Conservation (phyloP, 164 flowering plant species). For the Vitis rupestris region DNA sequence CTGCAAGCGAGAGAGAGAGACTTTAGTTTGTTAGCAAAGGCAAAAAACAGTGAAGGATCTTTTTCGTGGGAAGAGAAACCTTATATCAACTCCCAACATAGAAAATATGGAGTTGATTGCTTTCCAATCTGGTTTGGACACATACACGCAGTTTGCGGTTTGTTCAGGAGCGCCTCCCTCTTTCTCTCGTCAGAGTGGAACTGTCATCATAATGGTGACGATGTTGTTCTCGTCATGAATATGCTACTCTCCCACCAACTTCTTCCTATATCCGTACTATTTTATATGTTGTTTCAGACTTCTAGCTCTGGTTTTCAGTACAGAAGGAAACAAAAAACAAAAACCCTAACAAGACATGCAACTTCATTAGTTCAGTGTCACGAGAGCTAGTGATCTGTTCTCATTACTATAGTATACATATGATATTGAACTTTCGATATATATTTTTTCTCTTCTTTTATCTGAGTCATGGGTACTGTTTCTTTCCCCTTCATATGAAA, state of each 20-base stretch:
- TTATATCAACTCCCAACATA: constrained; percentile 32
- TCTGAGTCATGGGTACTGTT: too few relatives aligned
- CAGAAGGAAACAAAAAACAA: not conserved
- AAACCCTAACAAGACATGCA: not conserved
- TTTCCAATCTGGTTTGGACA: constrained; percentile 8
- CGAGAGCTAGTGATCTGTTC: not conserved
- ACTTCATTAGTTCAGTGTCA: not conserved
- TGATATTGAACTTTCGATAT: too few relatives aligned
- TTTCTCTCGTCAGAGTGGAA: constrained; percentile 10
- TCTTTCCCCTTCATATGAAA: too few relatives aligned
- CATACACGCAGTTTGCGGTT: constrained; percentile 18
- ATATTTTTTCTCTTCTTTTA: too few relatives aligned
- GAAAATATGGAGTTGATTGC: constrained; percentile 22
- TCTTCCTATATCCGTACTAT: not conserved
- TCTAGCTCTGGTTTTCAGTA: not conserved
- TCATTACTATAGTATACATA: not conserved
- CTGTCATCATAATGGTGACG: constrained; percentile 13
- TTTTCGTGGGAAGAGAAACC: constrained; percentile 65
- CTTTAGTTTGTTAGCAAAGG: constrained; percentile 6
- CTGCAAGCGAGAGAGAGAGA: not conserved
- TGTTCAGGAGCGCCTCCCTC: constrained; percentile 8
- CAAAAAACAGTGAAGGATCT: constrained; percentile 35
- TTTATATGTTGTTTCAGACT: not conserved
- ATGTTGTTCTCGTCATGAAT: constrained; percentile 13
- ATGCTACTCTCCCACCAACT: constrained; percentile 6